Evolutionary conservation across 2,329 filamentous ascomycete genomes (phyloP).

Genomic region (Biscogniauxia sp.): DNA sequence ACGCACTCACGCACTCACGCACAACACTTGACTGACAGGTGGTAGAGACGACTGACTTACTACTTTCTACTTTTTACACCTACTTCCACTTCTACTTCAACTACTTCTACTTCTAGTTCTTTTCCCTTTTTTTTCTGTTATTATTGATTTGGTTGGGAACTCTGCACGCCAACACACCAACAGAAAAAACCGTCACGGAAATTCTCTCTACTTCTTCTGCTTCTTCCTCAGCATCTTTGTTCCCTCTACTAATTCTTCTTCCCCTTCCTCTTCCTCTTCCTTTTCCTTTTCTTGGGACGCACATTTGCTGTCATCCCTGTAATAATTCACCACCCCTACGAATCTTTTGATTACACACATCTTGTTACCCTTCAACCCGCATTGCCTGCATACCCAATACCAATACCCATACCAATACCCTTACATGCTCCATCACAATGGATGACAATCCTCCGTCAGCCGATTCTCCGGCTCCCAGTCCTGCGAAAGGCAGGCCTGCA

Average conservation of each 20-base stretch:
- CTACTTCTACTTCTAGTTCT: constrained; percentile 3
- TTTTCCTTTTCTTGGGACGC: neutral
- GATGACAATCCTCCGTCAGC: constrained; percentile 25
- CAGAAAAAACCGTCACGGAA: neutral
- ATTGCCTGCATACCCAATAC: constrained; percentile 3
- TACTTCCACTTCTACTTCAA: constrained; percentile 1
- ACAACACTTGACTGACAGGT: neutral
- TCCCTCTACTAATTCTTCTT: neutral
- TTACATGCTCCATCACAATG: constrained; percentile 28
- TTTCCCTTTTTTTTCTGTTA: neutral
- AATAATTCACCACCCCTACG: neutral
- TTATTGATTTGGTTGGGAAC: neutral
- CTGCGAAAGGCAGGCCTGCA: constrained; percentile 28
- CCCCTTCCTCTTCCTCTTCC: neutral
- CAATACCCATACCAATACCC: constrained; percentile 1
- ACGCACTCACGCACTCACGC: neutral
- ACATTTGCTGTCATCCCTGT: neutral
- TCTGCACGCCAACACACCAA: constrained; percentile 8
- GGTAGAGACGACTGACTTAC: neutral
- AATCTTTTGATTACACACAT: neutral
- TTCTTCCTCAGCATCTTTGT: neutral
- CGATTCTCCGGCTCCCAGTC: constrained; percentile 31
- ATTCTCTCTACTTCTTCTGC: too few species aligned
- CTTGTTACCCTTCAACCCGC: constrained; percentile 1
- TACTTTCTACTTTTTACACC: constrained; percentile 6